phyloP scores from a whole-genome alignment of 495 filamentous ascomycete genomes.

The Parachaetomium inaequale region DNA sequence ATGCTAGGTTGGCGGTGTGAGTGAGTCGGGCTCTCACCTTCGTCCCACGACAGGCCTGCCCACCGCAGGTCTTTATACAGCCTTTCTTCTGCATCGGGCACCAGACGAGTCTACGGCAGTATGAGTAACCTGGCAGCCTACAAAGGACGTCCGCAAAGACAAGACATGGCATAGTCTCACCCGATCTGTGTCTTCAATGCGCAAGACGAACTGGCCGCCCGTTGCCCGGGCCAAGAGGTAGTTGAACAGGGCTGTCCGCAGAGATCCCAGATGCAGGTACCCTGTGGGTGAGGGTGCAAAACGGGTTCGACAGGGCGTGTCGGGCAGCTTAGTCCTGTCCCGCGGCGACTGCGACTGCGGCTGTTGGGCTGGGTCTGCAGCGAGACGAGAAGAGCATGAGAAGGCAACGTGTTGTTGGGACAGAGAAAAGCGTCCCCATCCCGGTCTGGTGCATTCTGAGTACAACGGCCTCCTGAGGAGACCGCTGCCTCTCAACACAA shows the following conservation, averaged over 20 bases:
- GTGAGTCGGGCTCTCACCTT: conserved; percentile 54
- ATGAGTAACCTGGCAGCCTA: conserved; percentile 17
- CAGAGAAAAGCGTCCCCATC: not conserved
- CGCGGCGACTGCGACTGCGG: not conserved
- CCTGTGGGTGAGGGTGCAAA: conserved; percentile 97
- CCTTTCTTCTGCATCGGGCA: conserved; percentile 70
- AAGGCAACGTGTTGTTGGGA: not conserved
- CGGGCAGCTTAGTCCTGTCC: conserved; percentile 42
- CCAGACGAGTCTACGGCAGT: conserved; percentile 36
- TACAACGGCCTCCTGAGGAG: not conserved
- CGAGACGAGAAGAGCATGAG: not conserved
- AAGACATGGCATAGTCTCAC: conserved; percentile 42
- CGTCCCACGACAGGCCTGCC: conserved; percentile 91
- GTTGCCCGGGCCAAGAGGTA: conserved; percentile 84
- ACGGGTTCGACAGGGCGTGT: conserved; percentile 73
- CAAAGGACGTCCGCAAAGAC: not conserved
- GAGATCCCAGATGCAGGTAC: conserved; percentile 83
- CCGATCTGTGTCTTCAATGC: conserved; percentile 95
- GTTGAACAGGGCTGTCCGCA: conserved; percentile 90
- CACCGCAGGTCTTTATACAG: conserved; percentile 77
- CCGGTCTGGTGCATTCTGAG: not conserved
- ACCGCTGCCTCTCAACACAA: not conserved
- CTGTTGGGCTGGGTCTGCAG: not conserved
- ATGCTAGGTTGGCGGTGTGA: not conserved
- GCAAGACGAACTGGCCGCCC: conserved; percentile 85